Percentiles rank a stretch among this genome's conserved stretches.
Conservation (phyloP, 192 early-diverging fungal species). For the Chytriomyces confervae region DNA sequence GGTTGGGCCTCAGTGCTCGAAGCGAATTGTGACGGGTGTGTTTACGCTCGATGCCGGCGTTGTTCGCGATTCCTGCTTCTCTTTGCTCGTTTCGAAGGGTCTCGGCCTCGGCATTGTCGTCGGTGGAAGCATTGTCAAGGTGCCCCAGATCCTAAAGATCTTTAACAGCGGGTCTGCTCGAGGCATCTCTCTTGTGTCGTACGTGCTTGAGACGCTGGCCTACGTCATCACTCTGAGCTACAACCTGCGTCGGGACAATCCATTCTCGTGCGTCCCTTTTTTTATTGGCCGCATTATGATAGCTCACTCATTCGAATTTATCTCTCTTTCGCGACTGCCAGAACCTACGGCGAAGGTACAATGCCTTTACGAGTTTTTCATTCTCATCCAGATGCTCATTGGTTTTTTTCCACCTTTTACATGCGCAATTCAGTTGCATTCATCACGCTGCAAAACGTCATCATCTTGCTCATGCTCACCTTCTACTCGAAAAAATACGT, state of each 20-base stretch:
- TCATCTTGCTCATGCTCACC: constrained; percentile 58
- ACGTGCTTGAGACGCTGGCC: constrained; percentile 84
- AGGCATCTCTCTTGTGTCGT: constrained; percentile 80
- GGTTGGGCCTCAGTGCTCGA: constrained; percentile 81
- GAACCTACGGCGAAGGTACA: constrained; percentile 72
- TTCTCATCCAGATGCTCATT: neutral
- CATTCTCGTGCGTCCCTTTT: constrained; percentile 69
- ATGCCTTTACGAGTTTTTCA: neutral
- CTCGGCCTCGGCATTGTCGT: constrained; percentile 95
- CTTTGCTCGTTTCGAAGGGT: constrained; percentile 83
- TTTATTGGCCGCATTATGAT: neutral
- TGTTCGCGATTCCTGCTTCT: constrained; percentile 75
- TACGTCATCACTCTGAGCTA: constrained; percentile 80
- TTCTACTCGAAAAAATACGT: constrained; percentile 36
- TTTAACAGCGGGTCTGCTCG: constrained; percentile 68
- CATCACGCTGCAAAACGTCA: constrained; percentile 83
- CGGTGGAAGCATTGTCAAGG: constrained; percentile 86
- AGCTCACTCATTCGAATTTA: neutral
- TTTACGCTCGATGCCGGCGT: constrained; percentile 67
- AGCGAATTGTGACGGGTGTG: constrained; percentile 50
- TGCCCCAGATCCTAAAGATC: constrained; percentile 96
- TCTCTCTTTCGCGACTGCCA: neutral
- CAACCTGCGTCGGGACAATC: constrained; percentile 79
- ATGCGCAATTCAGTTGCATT: constrained; percentile 62
- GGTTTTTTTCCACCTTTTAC: no score